Percentiles rank a stretch among this genome's conserved stretches.
Conservation (phyloP, 2,329 filamentous ascomycete genomes). For the Paecilomyces formosus region DNA sequence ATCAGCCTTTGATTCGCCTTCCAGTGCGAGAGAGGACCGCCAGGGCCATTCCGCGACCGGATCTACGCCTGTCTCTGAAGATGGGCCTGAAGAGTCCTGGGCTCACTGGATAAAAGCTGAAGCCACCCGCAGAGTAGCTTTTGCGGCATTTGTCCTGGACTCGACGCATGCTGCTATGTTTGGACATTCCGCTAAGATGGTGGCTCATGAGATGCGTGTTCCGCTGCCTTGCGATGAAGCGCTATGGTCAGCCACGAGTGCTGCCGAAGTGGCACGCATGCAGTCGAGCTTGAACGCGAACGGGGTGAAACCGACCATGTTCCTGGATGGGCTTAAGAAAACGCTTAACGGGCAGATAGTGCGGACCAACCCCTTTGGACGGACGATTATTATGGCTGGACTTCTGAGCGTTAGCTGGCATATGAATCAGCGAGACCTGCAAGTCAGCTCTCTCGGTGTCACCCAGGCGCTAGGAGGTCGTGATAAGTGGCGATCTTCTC, state of each 20-base stretch:
- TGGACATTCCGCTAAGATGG: conserved; percentile 93
- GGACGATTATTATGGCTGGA: conserved; percentile 89
- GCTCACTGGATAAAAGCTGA: conserved; percentile 93
- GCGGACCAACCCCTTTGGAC: conserved; percentile 85
- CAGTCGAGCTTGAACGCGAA: conserved; percentile 74
- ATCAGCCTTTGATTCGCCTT: conserved; percentile 75
- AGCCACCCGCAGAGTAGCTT: conserved; percentile 79
- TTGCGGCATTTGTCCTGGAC: conserved; percentile 90
- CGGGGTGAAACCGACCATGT: conserved; percentile 76
- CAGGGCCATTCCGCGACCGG: conserved; percentile 26
- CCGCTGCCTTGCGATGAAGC: conserved; percentile 88
- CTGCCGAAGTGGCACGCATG: conserved; percentile 75
- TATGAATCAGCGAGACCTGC: conserved; percentile 91
- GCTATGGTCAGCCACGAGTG: conserved; percentile 84
- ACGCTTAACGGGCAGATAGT: conserved; percentile 82
- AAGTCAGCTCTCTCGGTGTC: conserved; percentile 80
- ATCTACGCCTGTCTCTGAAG: conserved; percentile 55
- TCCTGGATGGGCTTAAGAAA: conserved; percentile 83
- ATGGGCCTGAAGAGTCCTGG: conserved; percentile 81
- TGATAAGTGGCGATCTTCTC: conserved; percentile 80
- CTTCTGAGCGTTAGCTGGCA: conserved; percentile 93
- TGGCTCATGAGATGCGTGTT: conserved; percentile 87
- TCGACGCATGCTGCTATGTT: conserved; percentile 98
- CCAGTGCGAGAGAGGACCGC: conserved; percentile 60
- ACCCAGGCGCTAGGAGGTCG: conserved; percentile 73